Evolutionary conservation across 1,284 basidiomycete genomes (phyloP).

Genomic region (Flammula alnicola): DNA sequence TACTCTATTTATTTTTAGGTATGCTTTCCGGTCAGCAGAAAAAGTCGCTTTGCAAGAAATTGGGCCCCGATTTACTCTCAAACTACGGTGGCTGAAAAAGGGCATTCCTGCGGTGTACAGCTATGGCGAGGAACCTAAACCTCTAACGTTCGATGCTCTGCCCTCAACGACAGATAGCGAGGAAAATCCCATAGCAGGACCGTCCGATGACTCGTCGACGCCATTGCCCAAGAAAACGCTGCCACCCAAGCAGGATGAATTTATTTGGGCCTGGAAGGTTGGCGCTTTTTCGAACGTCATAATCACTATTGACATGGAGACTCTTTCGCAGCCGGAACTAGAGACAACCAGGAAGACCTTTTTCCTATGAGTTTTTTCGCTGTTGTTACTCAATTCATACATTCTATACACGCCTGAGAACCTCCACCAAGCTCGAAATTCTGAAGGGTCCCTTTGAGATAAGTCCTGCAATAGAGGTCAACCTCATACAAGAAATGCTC

Average conservation of each 20-base stretch:
- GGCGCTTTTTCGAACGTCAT: conserved; percentile 24
- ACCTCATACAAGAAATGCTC: too few species aligned
- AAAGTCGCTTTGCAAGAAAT: conserved; percentile 97
- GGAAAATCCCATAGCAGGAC: conserved; percentile 24
- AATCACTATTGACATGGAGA: conserved; percentile 12
- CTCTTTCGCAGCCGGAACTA: conserved; percentile 63
- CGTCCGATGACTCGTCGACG: conserved; percentile 19
- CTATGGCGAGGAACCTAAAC: conserved; percentile 61
- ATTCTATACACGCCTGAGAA: too few species aligned
- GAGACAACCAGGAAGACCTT: conserved; percentile 81
- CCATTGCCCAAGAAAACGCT: conserved; percentile 33
- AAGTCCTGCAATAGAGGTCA: too few species aligned
- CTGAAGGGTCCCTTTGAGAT: too few species aligned
- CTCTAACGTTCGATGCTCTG: conserved; percentile 65
- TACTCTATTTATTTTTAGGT: conserved; percentile 52
- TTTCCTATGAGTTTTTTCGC: conserved; percentile 57
- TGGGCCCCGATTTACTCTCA: conserved; percentile 96
- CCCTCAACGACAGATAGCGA: conserved; percentile 40
- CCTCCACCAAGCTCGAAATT: too few species aligned
- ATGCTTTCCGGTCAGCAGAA: conserved; percentile 90
- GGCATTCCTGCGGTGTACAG: conserved; percentile 83
- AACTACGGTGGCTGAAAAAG: conserved; percentile 88
- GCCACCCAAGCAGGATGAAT: conserved; percentile 71
- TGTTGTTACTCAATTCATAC: not conserved
- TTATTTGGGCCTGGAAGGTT: conserved; percentile 84